A percentile compares a stretch with the other conserved stretches of the same genome.
These are phyloP conservation scores for Triadica sebifera DNA, from an alignment of 345 rosid species.

Conservation along the genomic window DNA sequence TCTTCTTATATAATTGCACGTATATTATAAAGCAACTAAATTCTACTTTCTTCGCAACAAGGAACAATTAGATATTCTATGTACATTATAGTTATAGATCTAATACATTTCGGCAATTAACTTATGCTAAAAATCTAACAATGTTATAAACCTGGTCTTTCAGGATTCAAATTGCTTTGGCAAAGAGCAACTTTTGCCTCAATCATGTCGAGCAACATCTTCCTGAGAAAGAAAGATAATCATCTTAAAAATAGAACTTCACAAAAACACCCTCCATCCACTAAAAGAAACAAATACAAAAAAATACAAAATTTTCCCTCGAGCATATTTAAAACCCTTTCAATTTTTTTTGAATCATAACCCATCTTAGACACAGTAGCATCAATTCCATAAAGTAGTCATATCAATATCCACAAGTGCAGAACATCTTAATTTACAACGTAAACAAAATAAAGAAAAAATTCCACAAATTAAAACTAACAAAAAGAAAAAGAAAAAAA, in stretches of 20 bases:
- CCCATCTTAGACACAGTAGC: too few relatives aligned
- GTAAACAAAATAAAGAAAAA: neutral
- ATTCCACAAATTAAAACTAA: neutral
- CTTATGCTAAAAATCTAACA: neutral
- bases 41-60: neutral
- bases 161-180: conserved; percentile 83
- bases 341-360: too few relatives aligned
- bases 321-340: neutral
- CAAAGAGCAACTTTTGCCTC: conserved; percentile 90
- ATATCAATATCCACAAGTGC: neutral
- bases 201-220: conserved; percentile 74
- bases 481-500: neutral
- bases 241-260: neutral
- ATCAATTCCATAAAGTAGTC: neutral
- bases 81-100: neutral
- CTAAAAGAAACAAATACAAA: neutral
- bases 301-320: neutral
- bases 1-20: neutral
- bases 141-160: conserved; percentile 73
- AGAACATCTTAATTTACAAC: neutral
- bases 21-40: neutral
- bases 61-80: neutral
- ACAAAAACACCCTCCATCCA: neutral
- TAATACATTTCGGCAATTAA: neutral
- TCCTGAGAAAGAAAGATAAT: conserved; percentile 46